phyloP scores from a whole-genome alignment of 1,284 basidiomycete genomes.

The Violaceomyces palustris region DNA sequence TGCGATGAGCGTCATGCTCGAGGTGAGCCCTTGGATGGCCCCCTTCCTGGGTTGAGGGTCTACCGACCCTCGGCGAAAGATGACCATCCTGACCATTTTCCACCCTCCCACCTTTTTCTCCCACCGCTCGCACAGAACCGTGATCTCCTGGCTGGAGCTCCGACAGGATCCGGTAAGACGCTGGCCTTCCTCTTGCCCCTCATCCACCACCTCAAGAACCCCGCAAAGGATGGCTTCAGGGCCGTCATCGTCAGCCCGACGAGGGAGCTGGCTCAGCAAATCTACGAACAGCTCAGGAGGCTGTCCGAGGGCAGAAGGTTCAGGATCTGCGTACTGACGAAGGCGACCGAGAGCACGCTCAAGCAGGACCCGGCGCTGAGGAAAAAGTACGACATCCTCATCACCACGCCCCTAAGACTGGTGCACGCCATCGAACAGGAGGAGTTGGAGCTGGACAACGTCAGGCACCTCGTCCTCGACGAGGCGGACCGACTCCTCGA shows the following conservation, averaged over 20 bases:
- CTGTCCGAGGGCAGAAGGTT: conserved; percentile 26
- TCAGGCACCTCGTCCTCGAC: conserved; percentile 42
- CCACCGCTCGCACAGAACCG: too few relatives aligned
- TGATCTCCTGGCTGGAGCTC: conserved; percentile 45
- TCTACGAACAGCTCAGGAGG: conserved; percentile 41
- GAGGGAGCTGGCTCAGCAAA: conserved; percentile 47
- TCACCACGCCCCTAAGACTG: conserved; percentile 48
- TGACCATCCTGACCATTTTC: too few relatives aligned
- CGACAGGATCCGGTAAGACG: conserved; percentile 50
- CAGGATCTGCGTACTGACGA: conserved; percentile 40
- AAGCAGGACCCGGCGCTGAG: conserved; percentile 17
- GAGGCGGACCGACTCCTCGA: conserved; percentile 65
- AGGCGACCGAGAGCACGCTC: conserved; percentile 17
- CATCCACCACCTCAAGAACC: conserved; percentile 33
- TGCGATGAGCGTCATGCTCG: conserved; percentile 51
- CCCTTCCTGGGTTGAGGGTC: too few relatives aligned
- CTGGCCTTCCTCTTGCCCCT: conserved; percentile 47
- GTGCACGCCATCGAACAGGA: conserved; percentile 46
- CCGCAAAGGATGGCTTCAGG: conserved; percentile 28
- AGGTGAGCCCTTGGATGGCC: too few relatives aligned
- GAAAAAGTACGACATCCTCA: conserved; percentile 44
- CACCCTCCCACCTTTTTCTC: too few relatives aligned
- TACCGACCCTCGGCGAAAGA: too few relatives aligned
- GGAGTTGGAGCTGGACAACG: conserved; percentile 39
- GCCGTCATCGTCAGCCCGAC: conserved; percentile 49